phyloP scores from a whole-genome alignment of 257 asterid species.

The Solanum dulcamara region DNA sequence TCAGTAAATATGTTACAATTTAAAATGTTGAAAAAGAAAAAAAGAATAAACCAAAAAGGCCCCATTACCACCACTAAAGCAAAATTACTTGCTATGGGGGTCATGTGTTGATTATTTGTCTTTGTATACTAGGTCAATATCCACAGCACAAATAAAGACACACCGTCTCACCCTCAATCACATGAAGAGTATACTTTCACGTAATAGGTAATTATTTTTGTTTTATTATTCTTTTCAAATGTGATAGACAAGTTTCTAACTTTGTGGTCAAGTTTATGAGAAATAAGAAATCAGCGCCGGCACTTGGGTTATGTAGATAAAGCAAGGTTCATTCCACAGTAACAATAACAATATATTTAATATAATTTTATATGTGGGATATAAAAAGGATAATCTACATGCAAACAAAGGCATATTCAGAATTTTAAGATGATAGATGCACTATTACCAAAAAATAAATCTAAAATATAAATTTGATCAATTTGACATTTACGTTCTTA shows the following conservation, averaged over 20 bases:
- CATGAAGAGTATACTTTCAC: neutral
- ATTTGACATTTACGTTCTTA: too few species aligned
- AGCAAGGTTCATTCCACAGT: too few species aligned
- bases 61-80: neutral
- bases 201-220: neutral
- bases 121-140: neutral
- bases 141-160: neutral
- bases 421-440: too few species aligned
- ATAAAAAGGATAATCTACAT: too few species aligned
- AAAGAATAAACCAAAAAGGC: neutral
- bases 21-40: neutral
- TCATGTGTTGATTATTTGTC: neutral
- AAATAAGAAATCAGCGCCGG: too few species aligned
- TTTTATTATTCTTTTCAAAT: neutral
- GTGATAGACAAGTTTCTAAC: too few species aligned
- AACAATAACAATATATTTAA: too few species aligned
- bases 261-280: neutral
- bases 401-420: too few species aligned
- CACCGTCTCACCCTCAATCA: neutral
- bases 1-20: neutral
- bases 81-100: neutral
- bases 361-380: too few species aligned
- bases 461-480: too few species aligned
- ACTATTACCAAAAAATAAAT: too few species aligned
- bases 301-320: too few species aligned